A percentile compares a stretch with the other conserved stretches of the same genome.
Evolutionary conservation across 768 basidiomycete species (phyloP).

Genomic region (Mycena galopus): DNA sequence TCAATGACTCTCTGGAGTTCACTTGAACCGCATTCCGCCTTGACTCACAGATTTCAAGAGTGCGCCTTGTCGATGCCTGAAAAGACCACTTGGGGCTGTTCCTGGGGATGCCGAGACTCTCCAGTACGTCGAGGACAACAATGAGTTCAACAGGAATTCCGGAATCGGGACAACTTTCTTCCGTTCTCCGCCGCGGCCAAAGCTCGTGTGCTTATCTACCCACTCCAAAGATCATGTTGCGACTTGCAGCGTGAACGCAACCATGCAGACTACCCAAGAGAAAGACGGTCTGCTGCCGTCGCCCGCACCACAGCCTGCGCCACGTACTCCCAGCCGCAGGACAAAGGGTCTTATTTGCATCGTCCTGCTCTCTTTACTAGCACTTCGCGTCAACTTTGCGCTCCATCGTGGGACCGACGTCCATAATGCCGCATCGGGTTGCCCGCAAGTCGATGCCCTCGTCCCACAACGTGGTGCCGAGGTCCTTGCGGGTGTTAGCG

Average conservation of each 20-base stretch:
- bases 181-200: no score
- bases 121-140: no score
- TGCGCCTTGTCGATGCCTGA: no score
- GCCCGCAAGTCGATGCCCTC: constrained; percentile 27
- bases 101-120: no score
- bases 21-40: no score
- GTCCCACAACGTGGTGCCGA: constrained; percentile 17
- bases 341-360: neutral
- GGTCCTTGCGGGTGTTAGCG: constrained; percentile 17
- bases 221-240: no score
- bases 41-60: no score
- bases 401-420: neutral
- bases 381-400: neutral
- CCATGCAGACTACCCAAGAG: neutral
- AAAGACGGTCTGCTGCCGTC: neutral
- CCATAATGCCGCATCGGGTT: neutral
- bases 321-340: neutral
- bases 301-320: neutral
- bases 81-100: no score
- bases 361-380: neutral
- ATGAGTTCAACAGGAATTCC: no score
- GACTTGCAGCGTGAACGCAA: neutral
- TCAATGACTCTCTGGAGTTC: no score
- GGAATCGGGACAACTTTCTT: no score
- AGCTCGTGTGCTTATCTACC: no score